A percentile compares a stretch with the other conserved stretches of the same genome.
Conservation (phyloP, 2,329 filamentous ascomycete genomes). For the Botrytis cinerea region DNA sequence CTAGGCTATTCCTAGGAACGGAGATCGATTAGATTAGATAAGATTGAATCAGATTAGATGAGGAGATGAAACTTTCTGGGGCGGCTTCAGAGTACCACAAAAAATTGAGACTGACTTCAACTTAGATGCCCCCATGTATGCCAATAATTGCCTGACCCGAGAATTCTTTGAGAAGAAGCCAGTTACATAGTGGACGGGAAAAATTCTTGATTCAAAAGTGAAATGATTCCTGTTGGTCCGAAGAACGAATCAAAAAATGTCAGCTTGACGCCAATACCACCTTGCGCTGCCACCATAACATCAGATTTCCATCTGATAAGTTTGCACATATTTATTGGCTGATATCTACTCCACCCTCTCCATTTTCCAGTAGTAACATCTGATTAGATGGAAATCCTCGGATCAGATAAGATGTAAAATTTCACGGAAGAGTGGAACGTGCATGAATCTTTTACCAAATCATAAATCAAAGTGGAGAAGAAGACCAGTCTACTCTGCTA, state of each 20-base stretch:
- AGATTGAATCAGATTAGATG: neutral
- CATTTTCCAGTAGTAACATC: neutral
- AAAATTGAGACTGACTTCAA: neutral
- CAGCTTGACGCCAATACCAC: neutral
- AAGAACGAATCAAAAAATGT: neutral
- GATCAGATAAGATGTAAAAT: constrained; percentile 2
- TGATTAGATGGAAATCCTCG: neutral
- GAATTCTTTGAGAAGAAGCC: neutral
- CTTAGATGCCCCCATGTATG: neutral
- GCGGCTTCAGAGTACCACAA: neutral
- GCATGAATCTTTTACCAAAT: constrained; percentile 1
- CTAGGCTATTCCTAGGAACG: neutral
- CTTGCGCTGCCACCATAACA: neutral
- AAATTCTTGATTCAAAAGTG: neutral
- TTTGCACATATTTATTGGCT: neutral
- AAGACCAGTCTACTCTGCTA: neutral
- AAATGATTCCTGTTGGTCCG: neutral
- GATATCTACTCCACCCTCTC: neutral
- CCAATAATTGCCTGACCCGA: neutral
- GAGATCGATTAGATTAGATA: neutral
- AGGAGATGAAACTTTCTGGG: neutral
- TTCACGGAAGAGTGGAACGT: neutral
- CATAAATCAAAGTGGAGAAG: neutral
- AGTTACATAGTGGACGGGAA: neutral
- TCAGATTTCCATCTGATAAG: neutral